Evolutionary conservation across 306 rosid species (phyloP).

Genomic region (Prunus mira): DNA sequence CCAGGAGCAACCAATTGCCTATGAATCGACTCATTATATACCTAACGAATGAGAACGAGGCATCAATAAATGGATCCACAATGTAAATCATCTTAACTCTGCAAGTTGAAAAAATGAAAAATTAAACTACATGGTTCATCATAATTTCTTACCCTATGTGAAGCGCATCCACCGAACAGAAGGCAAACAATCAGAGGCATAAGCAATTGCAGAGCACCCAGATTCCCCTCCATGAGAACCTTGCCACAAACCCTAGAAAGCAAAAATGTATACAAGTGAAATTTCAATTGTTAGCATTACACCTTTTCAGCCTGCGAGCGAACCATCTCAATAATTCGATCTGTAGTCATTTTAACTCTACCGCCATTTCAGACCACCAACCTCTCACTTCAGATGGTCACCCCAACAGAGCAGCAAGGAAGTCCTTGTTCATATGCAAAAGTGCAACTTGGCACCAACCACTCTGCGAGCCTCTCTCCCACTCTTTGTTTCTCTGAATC

Average conservation of each 20-base stretch:
- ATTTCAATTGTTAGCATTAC: background rate
- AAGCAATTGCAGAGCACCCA: slow-evolving; percentile 15
- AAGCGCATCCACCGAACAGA: slow-evolving; percentile 26
- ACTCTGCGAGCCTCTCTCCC: background rate
- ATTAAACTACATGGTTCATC: background rate
- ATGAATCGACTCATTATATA: slow-evolving; percentile 23
- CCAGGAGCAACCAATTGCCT: slow-evolving; percentile 27
- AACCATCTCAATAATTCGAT: no score
- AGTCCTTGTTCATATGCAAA: no score
- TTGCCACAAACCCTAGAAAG: slow-evolving; percentile 34
- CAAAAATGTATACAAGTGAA: background rate
- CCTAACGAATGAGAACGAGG: slow-evolving; percentile 23
- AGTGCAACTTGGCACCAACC: background rate
- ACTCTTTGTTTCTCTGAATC: background rate
- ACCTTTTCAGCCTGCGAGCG: no score
- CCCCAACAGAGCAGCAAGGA: background rate
- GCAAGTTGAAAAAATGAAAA: background rate
- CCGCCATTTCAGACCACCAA: background rate
- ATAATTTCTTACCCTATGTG: slow-evolving; percentile 35
- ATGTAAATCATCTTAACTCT: background rate
- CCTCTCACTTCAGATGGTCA: background rate
- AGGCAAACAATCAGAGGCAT: slow-evolving; percentile 19
- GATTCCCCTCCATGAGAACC: slow-evolving; percentile 20
- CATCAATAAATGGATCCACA: slow-evolving; percentile 11
- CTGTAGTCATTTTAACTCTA: no score